Conservation (phyloP, 2,329 filamentous ascomycete species). For the Fusarium sp. region DNA sequence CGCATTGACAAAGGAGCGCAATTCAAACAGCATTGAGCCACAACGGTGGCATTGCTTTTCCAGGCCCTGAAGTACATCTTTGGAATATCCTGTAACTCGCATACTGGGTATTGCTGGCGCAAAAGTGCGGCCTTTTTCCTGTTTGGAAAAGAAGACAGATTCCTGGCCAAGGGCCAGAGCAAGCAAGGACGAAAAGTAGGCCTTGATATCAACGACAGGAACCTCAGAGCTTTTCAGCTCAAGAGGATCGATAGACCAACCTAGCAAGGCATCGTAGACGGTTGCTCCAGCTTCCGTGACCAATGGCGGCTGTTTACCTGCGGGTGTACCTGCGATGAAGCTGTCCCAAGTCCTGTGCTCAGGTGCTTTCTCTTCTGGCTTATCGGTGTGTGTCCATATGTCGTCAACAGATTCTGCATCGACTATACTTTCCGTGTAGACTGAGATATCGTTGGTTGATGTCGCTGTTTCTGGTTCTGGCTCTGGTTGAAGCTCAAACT, state of each 20-base stretch:
- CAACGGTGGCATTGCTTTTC: slow-evolving; percentile 60
- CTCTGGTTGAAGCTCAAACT: slow-evolving; percentile 18
- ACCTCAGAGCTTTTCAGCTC: slow-evolving; percentile 52
- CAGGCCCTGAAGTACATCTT: slow-evolving; percentile 59
- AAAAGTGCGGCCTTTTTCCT: slow-evolving; percentile 64
- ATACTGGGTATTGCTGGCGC: slow-evolving; percentile 57
- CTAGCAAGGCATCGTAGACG: slow-evolving; percentile 73
- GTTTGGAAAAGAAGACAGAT: slow-evolving; percentile 76
- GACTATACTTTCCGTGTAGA: not conserved
- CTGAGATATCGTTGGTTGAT: slow-evolving; percentile 5
- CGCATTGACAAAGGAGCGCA: slow-evolving; percentile 59
- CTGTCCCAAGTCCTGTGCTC: slow-evolving; percentile 75
- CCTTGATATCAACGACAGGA: slow-evolving; percentile 58
- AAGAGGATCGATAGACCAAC: slow-evolving; percentile 54
- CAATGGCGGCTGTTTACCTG: slow-evolving; percentile 60
- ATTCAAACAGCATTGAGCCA: slow-evolving; percentile 58
- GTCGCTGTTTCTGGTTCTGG: slow-evolving; percentile 15
- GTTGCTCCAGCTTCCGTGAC: slow-evolving; percentile 75
- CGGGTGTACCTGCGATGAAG: slow-evolving; percentile 61
- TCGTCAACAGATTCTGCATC: slow-evolving; percentile 35
- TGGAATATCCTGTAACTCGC: slow-evolving; percentile 67
- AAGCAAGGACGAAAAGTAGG: slow-evolving; percentile 69
- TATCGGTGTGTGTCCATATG: slow-evolving; percentile 60
- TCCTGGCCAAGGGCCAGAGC: slow-evolving; percentile 76
- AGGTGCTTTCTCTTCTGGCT: slow-evolving; percentile 46